phyloP scores from a whole-genome alignment of 2,329 filamentous ascomycete species.

The Fusarium sp. region DNA sequence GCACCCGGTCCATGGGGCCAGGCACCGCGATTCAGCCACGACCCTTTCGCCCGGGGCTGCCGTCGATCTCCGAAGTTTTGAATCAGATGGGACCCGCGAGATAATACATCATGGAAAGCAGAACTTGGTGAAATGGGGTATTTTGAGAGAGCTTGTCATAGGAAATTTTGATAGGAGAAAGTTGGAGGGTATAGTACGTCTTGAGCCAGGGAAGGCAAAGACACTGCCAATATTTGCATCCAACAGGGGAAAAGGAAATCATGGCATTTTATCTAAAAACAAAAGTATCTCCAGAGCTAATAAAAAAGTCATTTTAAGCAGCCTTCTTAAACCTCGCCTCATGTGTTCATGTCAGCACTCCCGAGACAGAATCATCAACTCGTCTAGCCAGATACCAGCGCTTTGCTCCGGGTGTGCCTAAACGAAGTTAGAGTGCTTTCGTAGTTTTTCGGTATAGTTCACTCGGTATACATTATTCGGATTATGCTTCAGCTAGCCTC shows the following conservation, averaged over 20 bases:
- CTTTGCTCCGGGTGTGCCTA: no score
- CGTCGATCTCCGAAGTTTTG: background rate
- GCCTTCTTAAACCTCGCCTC: accelerated
- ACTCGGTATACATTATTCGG: no score
- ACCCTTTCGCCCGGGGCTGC: background rate
- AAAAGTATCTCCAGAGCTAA: background rate
- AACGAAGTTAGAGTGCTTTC: no score
- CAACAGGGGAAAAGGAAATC: background rate
- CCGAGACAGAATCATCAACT: background rate
- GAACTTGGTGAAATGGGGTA: accelerated
- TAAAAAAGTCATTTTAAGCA: background rate
- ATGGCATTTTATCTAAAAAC: background rate
- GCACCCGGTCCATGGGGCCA: background rate
- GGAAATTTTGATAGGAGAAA: accelerated
- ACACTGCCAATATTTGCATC: background rate
- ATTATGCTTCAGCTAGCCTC: no score
- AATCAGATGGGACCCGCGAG: background rate
- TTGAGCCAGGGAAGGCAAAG: background rate
- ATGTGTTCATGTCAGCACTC: background rate
- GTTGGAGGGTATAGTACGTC: background rate
- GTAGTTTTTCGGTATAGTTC: no score
- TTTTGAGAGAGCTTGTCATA: background rate
- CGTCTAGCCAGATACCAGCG: background rate
- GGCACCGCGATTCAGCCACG: background rate
- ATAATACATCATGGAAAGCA: background rate